Base-by-base conservation (phyloP, 495 filamentous ascomycete species). In the Penicillium ucsense region DNA sequence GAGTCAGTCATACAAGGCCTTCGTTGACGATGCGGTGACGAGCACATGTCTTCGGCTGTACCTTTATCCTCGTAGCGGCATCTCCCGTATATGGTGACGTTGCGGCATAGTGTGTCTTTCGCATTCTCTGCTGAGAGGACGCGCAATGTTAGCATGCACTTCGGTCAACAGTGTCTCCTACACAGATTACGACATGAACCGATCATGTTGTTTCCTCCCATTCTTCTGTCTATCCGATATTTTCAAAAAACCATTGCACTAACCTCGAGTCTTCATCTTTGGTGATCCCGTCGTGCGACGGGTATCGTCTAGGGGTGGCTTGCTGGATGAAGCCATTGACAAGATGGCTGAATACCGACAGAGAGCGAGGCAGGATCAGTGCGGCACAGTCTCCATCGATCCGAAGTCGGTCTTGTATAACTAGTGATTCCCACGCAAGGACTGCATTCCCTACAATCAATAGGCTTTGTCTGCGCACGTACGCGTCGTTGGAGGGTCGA, bases 31-130 rank as follows among this genome's bases (percentile, higher is more conserved):
- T 4, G 20, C 20, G 20, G 20, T 20, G 20, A 20, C 20, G 20
- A 20, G 20, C 20, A 20, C 20, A 20, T 20, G 20, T 20, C 1
- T 20, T 20, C 20, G 2, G 20, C 20, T 2, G 20, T 32, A 79
- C 76, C 86, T 71, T 89, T 85, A 58, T 92, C 87, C 67, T 92
- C 85, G 65, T 86, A 95, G 43, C 87, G 84, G 65, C 91, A 97
- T 62, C 89, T 83, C 31, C 91, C 91, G 64, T 95, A 95, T 49
- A 97, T 95, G 35, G 88, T 79, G 8, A 97, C 82, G 65, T 97
- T 95, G 53, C 90, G 82, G 69, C 91, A 97, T 29, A 92, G 74
- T 0, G 87, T 95, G 55, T 91, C 89, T 65, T 90, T 94, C 46
- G 84, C 71, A 58, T 79, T 80, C 58, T 83, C 81, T 83, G 46